Percentiles rank a stretch among this genome's conserved stretches.
phyloP scores from a whole-genome alignment of 108 stramenopile species.

The Nitzschia inconspicua region DNA sequence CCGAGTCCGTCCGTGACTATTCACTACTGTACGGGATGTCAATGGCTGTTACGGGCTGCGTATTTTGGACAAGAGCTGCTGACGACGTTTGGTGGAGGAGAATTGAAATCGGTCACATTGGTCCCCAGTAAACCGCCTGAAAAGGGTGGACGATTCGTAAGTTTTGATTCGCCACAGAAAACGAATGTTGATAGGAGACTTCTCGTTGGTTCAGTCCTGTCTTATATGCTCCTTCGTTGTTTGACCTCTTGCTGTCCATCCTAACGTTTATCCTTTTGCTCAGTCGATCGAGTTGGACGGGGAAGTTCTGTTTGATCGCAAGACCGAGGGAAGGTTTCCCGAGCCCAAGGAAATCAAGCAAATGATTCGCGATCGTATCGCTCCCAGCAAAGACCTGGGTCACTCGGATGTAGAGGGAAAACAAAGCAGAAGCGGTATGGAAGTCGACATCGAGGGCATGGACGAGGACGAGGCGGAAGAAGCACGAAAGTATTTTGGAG shows the following conservation, averaged over 20 bases:
- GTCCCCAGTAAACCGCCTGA: constrained; percentile 40
- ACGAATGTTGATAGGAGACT: constrained; percentile 1
- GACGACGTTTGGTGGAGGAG: constrained; percentile 22
- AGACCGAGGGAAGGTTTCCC: constrained; percentile 61
- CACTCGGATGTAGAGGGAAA: constrained; percentile 53
- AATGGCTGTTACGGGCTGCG: constrained; percentile 54
- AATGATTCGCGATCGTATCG: constrained; percentile 62
- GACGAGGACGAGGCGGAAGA: constrained; percentile 65
- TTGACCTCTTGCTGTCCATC: neutral
- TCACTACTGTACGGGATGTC: constrained; percentile 74
- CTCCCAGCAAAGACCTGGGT: constrained; percentile 60
- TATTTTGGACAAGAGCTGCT: constrained; percentile 46
- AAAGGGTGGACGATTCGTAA: constrained; percentile 31
- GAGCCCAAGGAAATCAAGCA: constrained; percentile 81
- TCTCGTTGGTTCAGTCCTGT: neutral
- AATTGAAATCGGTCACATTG: constrained; percentile 42
- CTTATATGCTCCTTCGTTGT: neutral
- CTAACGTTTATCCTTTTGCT: neutral
- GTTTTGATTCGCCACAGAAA: constrained; percentile 17
- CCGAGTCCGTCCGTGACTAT: constrained; percentile 36
- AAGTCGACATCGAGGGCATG: constrained; percentile 30
- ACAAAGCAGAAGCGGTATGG: constrained; percentile 6
- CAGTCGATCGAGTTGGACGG: constrained; percentile 13
- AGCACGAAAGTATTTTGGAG: constrained; percentile 55
- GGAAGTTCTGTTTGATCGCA: constrained; percentile 18